A percentile compares a stretch with the other conserved stretches of the same genome.
These are phyloP conservation scores for Candida michaelii DNA, from an alignment of 805 yeast species.

Conservation along the genomic window DNA sequence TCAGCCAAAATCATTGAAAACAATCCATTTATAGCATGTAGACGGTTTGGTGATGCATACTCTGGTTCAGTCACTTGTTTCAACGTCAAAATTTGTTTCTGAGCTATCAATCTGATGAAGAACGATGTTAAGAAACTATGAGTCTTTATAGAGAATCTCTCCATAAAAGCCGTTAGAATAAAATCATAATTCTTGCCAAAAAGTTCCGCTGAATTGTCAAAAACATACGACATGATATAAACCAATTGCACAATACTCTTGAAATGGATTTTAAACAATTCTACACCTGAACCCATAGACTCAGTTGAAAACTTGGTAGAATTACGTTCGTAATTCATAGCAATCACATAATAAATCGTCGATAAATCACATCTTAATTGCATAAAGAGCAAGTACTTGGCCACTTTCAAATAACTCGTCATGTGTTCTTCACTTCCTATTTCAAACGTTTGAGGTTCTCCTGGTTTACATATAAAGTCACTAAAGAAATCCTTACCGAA, in stretches of 20 bases:
- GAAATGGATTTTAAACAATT: conserved; percentile 40
- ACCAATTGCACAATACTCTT: conserved; percentile 42
- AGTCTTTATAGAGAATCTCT: conserved; percentile 40
- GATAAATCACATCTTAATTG: conserved; percentile 40
- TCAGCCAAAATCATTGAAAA: conserved; percentile 34
- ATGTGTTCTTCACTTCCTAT: conserved; percentile 26
- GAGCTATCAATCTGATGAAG: conserved; percentile 39
- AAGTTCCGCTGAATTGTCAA: conserved; percentile 41
- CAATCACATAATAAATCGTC: conserved; percentile 40
- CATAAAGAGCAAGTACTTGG: conserved; percentile 34
- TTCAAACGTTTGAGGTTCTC: conserved; percentile 18
- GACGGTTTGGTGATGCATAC: conserved; percentile 20
- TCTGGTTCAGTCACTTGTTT: conserved; percentile 15
- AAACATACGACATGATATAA: conserved; percentile 42
- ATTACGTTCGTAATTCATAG: conserved; percentile 39
- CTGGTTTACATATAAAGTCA: conserved; percentile 36
- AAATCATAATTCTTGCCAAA: conserved; percentile 42
- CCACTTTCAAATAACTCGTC: conserved; percentile 31
- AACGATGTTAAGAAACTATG: conserved; percentile 39
- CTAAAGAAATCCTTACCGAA: conserved; percentile 45
- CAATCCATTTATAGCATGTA: conserved; percentile 32
- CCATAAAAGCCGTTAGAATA: conserved; percentile 35
- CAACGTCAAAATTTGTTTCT: conserved; percentile 32
- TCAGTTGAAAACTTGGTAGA: conserved; percentile 26
- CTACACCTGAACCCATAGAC: conserved; percentile 40